Base-by-base conservation (phyloP, 371 early-diverging fungal species). In the Smittium culicis region DNA sequence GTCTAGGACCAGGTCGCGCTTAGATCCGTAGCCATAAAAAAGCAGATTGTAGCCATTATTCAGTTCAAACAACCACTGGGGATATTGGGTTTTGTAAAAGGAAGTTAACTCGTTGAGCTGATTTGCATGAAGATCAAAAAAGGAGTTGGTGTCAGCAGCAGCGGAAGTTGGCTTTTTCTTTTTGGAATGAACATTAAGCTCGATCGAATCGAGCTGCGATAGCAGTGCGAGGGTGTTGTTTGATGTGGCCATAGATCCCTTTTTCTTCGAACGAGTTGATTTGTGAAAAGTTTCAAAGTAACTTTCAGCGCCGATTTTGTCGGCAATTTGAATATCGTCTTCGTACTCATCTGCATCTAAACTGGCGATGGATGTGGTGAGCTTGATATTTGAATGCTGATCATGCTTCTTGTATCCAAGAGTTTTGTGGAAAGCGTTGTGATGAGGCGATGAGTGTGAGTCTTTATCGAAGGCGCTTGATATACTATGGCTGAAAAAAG, bases 21-120 rank as follows among this genome's bases (percentile, higher is more conserved):
- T 96, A 24, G 95, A 94, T 0, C 94, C 94, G 66, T 84, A 91
- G 0, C 94, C 96, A 67, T 91, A 92, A 65, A 93, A 88, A 1
- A 91, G 70, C 1, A 94, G 78, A 68, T 89, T 93, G 77, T 90
- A 96, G 0, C 85, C 87, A 20, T 81, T 74, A 1, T 78, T 69
- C 29, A 92, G 79, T 71, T 92, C 91, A 76, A 91, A 90, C 63
- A 71, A 78, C 94, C 93, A 93, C 68, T 94, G 90, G 0, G 80
- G 74, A 65, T 90, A 94, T 65, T 84, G 80, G 24, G 76, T 76
- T 54, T 81, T 70, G 33, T 34, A 32, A n/a, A 63, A 30, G 17
- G 20, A 2, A 5, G n/a, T 35, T 31, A 34, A n/a, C 17, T n/a
- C 32, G 5, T 25, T 14, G 14, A 30, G 35, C 5, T 70, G 67